phyloP scores from a whole-genome alignment of 768 basidiomycete species.

The Suillus placidus region DNA sequence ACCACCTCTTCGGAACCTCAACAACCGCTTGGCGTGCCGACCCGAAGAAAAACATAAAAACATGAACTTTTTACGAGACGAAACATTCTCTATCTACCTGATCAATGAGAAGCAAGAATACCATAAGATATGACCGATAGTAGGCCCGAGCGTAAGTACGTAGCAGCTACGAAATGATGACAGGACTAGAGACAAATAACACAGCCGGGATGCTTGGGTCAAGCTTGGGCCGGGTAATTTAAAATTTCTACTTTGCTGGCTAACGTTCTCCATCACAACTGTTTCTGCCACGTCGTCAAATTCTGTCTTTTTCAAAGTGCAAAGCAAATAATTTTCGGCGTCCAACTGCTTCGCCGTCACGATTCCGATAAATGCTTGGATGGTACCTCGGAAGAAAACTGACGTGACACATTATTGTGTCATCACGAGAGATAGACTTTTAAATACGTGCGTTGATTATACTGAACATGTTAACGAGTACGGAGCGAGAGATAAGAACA shows the following conservation, averaged over 20 bases:
- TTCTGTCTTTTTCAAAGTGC: background rate
- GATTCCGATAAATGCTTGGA: no score
- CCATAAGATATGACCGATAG: no score
- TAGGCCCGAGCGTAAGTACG: background rate
- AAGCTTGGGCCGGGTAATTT: background rate
- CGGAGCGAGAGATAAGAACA: background rate
- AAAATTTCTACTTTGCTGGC: background rate
- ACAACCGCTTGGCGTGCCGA: background rate
- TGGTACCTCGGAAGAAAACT: no score
- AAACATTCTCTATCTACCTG: background rate
- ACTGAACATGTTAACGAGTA: conserved; percentile 1
- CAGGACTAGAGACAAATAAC: no score
- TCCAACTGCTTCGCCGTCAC: no score
- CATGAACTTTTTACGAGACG: background rate
- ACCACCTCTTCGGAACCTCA: conserved; percentile 10
- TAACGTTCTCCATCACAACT: no score
- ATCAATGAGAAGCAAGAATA: background rate
- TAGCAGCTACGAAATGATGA: background rate
- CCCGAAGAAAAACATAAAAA: background rate
- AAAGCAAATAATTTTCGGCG: background rate
- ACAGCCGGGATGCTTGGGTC: no score
- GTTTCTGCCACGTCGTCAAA: background rate
- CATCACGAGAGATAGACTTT: background rate
- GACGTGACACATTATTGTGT: background rate
- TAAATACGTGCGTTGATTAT: conserved; percentile 12